phyloP scores from a whole-genome alignment of 2,329 filamentous ascomycete genomes.

The Periglandula ipomoeae region DNA sequence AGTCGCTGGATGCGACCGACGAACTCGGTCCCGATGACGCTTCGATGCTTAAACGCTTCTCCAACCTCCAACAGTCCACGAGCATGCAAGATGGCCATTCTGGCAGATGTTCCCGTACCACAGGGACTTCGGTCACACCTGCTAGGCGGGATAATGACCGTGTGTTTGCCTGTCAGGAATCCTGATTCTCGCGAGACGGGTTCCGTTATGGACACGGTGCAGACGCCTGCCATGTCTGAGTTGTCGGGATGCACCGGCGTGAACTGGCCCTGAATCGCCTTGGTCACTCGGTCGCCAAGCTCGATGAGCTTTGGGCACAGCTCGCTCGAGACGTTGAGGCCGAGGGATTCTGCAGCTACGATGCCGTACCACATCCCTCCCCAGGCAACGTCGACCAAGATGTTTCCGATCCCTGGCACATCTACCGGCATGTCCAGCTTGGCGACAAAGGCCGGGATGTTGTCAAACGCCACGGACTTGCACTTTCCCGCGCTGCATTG shows the following conservation, averaged over 20 bases:
- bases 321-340: conserved; percentile 23
- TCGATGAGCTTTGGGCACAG: conserved; percentile 28
- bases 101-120: conserved; percentile 34
- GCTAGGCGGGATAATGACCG: conserved; percentile 34
- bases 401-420: conserved; percentile 29
- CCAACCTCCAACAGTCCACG: conserved; percentile 26
- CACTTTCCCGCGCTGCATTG: conserved; percentile 33
- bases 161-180: conserved; percentile 25
- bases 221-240: conserved; percentile 28
- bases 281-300: conserved; percentile 33
- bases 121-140: conserved; percentile 37
- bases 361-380: conserved; percentile 37
- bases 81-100: conserved; percentile 33
- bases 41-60: conserved; percentile 28
- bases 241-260: conserved; percentile 35
- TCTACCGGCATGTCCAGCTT: conserved; percentile 28
- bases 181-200: conserved; percentile 16
- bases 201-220: conserved; percentile 28
- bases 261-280: conserved; percentile 23
- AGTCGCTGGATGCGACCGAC: conserved; percentile 25
- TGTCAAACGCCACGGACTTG: conserved; percentile 33
- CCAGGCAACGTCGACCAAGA: conserved; percentile 34
- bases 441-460: conserved; percentile 33
- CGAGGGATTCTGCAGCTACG: conserved; percentile 28
- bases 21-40: conserved; percentile 35